Evolutionary conservation across 1,284 basidiomycete species (phyloP).

Genomic region (Tilletia caries): DNA sequence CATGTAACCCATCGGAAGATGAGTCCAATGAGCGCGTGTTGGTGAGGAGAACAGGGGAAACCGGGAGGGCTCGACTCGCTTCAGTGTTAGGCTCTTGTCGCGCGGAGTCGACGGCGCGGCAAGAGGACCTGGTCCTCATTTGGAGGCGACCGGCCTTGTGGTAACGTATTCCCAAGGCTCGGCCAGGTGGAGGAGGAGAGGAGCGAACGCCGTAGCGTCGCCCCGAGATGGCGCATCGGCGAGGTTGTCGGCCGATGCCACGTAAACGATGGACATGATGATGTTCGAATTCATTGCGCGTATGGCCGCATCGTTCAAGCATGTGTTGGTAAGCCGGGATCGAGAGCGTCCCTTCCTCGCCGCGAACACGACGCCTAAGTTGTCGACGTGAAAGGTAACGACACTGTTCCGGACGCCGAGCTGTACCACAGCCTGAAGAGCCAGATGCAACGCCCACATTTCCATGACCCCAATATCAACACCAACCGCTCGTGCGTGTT

Average conservation of each 20-base stretch:
- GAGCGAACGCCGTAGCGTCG: not conserved
- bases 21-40: too few species aligned
- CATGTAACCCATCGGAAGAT: too few species aligned
- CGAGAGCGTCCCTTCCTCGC: not conserved
- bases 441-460: not conserved
- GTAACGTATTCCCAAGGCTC: not conserved
- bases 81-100: too few species aligned
- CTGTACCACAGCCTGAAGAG: not conserved
- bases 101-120: too few species aligned
- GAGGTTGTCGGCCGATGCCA: not conserved
- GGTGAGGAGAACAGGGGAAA: too few species aligned
- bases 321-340: not conserved
- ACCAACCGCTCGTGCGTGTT: too few species aligned
- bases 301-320: not conserved
- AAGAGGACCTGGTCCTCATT: too few species aligned
- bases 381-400: not conserved
- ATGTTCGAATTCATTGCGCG: not conserved
- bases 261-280: not conserved
- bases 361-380: not conserved
- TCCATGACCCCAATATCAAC: slow-evolving; percentile 2
- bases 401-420: not conserved
- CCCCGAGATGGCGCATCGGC: not conserved
- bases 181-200: not conserved
- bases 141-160: not conserved
- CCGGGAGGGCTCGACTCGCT: too few species aligned